Evolutionary conservation across 345 rosid genomes (phyloP).

Genomic region (Murraya koenigii): DNA sequence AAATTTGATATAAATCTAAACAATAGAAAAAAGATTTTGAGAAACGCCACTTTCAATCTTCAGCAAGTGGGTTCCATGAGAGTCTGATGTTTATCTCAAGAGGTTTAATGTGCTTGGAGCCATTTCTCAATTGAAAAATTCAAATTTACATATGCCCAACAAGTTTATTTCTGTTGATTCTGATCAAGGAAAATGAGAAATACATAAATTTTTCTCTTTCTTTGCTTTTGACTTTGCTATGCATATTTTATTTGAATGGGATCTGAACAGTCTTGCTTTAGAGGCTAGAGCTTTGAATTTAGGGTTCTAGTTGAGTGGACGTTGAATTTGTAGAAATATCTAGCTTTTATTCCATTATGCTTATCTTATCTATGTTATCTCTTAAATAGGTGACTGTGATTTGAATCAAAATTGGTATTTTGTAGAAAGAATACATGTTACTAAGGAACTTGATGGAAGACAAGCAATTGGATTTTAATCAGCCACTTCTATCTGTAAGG

Average conservation of each 20-base stretch:
- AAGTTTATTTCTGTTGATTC: too few species aligned
- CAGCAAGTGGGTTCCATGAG: background rate
- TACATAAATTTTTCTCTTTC: background rate
- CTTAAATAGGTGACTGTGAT: conserved; percentile 7
- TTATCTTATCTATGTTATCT: background rate
- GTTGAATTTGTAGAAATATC: background rate
- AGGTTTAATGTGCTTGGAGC: background rate
- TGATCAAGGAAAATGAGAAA: background rate
- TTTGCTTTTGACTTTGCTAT: background rate
- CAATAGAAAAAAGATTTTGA: background rate
- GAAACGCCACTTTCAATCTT: background rate
- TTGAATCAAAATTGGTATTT: conserved; percentile 11
- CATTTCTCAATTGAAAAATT: background rate
- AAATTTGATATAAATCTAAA: background rate
- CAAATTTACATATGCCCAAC: background rate
- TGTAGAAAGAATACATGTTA: conserved; percentile 35
- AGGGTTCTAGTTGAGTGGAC: background rate
- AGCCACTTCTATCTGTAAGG: conserved; percentile 76
- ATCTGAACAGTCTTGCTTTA: background rate
- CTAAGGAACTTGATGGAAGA: conserved; percentile 66
- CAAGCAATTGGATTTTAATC: conserved; percentile 74
- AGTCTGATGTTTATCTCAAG: background rate
- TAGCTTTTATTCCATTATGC: background rate
- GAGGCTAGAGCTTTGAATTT: background rate
- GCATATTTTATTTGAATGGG: background rate